Base-by-base conservation (phyloP, 192 early-diverging fungal genomes). In the Umbelopsis ramanniana region DNA sequence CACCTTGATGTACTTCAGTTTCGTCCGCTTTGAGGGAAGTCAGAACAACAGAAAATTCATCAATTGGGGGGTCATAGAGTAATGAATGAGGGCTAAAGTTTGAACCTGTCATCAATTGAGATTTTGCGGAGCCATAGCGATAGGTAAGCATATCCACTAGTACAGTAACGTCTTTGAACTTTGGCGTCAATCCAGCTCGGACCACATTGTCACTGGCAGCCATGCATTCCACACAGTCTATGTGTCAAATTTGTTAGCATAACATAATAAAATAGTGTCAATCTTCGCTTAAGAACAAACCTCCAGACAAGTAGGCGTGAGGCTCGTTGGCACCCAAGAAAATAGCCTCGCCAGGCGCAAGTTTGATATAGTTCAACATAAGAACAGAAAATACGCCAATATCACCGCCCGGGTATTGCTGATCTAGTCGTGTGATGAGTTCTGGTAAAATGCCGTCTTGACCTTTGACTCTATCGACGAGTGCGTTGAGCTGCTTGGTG, bases 151-250 rank as follows among this genome's bases (percentile, higher is more conserved):
- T 98, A 37, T 88, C 74, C 1, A 96, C 90, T 17, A 99, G 85
- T 4, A 96, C 94, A 7, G 87, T 78, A 17, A 99, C 96, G 76
- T 99, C 94, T 83, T 95, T 95, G 80, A 96, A 94, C 82, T 99
- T 99, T 15, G 97, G 97, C 7, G 97, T 99, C 69, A 99, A 82
- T 14, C 97, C 97, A 2, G 96, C 93, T 35, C 97, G 92, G 6
- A 99, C 92, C 4, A 99, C 97, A 75, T 99, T 99, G 77, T 99
- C 97, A 54, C 89, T 91, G 9, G 96, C 91, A 10, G 97, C 97
- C 97, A 99, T 99, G 79, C 96, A 98, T 79, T 99, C 97, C 50
- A 99, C 85, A 80, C 93, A 96, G 81, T 99, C 97, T 93, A 67
- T 50, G 40, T 37, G 33, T 14, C 2, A 6, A 17, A 63, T 17